Evolutionary conservation across 495 filamentous ascomycete genomes (phyloP).

Genomic region (Haplographium delicatum): DNA sequence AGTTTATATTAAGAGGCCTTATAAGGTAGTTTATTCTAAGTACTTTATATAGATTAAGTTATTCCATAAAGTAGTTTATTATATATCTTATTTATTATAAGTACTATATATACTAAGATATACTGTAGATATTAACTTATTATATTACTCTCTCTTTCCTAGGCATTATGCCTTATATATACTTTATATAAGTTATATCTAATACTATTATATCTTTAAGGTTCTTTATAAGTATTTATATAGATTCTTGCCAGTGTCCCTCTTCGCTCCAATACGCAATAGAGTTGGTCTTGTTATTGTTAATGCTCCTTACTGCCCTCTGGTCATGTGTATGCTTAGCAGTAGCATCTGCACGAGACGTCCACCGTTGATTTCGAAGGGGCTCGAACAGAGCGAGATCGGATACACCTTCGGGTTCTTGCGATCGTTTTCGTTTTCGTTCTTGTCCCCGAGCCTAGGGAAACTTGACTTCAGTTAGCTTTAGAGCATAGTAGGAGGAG

Average conservation of each 20-base stretch:
- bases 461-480: conserved; percentile 25
- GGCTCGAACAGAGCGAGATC: not conserved
- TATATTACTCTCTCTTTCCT: too few relatives aligned
- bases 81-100: too few relatives aligned
- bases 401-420: conserved; percentile 11
- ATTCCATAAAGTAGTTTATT: too few relatives aligned
- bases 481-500: conserved; percentile 20
- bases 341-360: conserved; percentile 6
- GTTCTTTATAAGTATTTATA: too few relatives aligned
- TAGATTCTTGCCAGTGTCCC: conserved; percentile 26
- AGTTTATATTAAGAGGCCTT: too few relatives aligned
- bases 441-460: conserved; percentile 9
- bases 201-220: too few relatives aligned
- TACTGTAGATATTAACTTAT: too few relatives aligned
- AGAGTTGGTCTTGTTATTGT: conserved; percentile 17
- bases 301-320: conserved; percentile 7
- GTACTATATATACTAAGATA: too few relatives aligned
- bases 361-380: conserved; percentile 13
- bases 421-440: conserved; percentile 17
- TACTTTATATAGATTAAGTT: too few relatives aligned
- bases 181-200: too few relatives aligned
- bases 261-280: conserved; percentile 24
- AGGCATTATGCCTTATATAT: too few relatives aligned
- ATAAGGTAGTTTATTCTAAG: too few relatives aligned
- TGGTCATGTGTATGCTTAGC: conserved; percentile 7